A percentile compares a stretch with the other conserved stretches of the same genome.
Conservation (phyloP, 2,329 filamentous ascomycete species). For the Talaromyces amestolkiae region DNA sequence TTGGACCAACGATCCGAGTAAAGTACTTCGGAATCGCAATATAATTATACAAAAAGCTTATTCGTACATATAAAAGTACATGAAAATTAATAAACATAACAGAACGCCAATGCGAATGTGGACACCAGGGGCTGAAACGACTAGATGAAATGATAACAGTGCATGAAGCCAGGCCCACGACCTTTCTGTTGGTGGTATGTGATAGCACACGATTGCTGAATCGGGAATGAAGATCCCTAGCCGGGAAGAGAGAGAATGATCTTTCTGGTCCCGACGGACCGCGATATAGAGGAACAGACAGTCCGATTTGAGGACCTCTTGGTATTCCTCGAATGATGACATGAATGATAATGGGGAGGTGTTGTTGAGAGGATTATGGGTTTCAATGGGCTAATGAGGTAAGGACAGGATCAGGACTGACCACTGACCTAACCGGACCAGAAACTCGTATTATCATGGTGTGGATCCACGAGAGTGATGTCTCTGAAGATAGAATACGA, state of each 20-base stretch:
- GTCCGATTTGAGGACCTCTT: background rate
- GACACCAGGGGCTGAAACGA: conserved; percentile 5
- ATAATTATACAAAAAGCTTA: background rate
- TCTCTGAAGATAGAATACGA: background rate
- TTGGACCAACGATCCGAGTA: background rate
- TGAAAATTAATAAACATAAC: background rate
- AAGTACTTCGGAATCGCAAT: background rate
- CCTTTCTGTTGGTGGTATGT: background rate
- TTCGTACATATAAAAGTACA: conserved; percentile 3
- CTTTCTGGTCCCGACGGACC: background rate
- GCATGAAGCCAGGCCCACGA: background rate
- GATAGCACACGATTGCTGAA: conserved; percentile 19
- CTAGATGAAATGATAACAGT: background rate
- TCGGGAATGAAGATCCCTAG: conserved; percentile 18
- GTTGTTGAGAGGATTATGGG: background rate
- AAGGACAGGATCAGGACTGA: background rate
- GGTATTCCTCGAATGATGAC: background rate
- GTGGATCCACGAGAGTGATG: background rate
- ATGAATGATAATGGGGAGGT: background rate
- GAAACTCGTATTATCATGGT: background rate
- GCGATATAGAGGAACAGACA: background rate
- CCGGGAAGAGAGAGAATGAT: background rate
- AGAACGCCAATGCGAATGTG: conserved; percentile 13
- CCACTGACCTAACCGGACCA: background rate
- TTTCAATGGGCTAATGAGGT: background rate